A percentile compares a stretch with the other conserved stretches of the same genome.
These are phyloP conservation scores for Diaporthe sp. DNA, from an alignment of 2,329 filamentous ascomycete genomes.

Conservation along the genomic window DNA sequence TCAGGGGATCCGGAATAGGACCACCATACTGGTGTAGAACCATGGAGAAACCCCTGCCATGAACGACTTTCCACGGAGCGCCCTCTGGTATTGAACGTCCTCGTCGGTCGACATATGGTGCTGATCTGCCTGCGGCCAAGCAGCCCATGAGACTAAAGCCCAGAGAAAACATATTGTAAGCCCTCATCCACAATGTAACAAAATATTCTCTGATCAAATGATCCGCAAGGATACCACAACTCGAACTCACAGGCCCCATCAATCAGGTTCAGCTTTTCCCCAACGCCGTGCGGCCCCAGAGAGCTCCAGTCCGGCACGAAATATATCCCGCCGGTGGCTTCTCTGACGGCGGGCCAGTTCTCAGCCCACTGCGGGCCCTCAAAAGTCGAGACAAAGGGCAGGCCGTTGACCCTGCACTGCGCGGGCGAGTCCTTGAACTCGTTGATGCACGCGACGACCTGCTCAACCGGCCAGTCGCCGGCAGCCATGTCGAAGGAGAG, in stretches of 20 bases:
- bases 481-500: slow-evolving; percentile 48
- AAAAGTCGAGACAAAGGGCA: slow-evolving; percentile 62
- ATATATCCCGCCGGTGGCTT: slow-evolving; percentile 49
- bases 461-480: slow-evolving; percentile 41
- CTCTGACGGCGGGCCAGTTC: slow-evolving; percentile 54
- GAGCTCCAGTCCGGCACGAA: slow-evolving; percentile 60
- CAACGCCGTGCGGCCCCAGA: slow-evolving; percentile 46
- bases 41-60: slow-evolving; percentile 59
- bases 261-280: slow-evolving; percentile 4
- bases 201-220: neutral
- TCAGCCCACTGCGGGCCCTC: slow-evolving; percentile 55
- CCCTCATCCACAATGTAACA: neutral
- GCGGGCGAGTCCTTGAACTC: slow-evolving; percentile 48
- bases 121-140: slow-evolving; percentile 56
- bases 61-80: slow-evolving; percentile 55
- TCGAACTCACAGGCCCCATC: slow-evolving; percentile 42
- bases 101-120: slow-evolving; percentile 49
- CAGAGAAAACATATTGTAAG: neutral
- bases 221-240: neutral
- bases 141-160: slow-evolving; percentile 57
- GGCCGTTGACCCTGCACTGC: slow-evolving; percentile 52
- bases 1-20: slow-evolving; percentile 48
- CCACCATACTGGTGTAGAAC: slow-evolving; percentile 56
- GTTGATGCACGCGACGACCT: slow-evolving; percentile 47
- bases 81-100: slow-evolving; percentile 51